Evolutionary conservation across 129 eudicot species (phyloP), one percentile per base, ranked within the genome.

Genomic region (Calendula officinalis): DNA sequence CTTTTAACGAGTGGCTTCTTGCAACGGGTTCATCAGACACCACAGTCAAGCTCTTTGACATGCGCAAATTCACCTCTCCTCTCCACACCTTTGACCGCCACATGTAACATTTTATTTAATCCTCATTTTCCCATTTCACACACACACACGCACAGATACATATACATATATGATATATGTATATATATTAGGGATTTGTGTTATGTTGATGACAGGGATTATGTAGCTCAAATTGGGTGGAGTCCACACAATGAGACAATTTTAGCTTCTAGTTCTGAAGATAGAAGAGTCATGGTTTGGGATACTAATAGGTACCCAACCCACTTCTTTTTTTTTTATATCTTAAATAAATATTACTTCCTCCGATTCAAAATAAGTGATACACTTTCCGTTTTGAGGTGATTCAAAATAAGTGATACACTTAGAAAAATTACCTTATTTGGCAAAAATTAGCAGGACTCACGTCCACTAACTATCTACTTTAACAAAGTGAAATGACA

Each of bases 181-280:
- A 27, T 57, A 48, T 47, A 22, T 37, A 30, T 39, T 60, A 9
- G 59, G 4, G 35, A 16, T 41, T 69, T 41, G 3, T 60, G 5
- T 32, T 70, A 17, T 56, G 64, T 56, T 34, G 30, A 45, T 55
- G 46, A 71, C 80, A 90, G 91, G 58, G 88, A 84, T 70, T 89
- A 82, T 75, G 97, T 90, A 56, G 66, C 77, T 80, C 95, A 84
- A 72, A 85, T 86, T 64, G 90, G 92, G 17, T 90, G 97, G 97
- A 86, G 72, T 74, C 97, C 95, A 17, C 86, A 86, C 66, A 78
- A 84, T 56, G 85, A 84, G 75, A 82, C 81, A n/a, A 77, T 90
- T 45, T 69, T 90, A 73, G 95, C 97, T 65, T 90, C 95, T 63
- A 82, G 87, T 50, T 90, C 86, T 65, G 75, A 75, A 71, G 97